Evolutionary conservation across 179 eudicot genomes (phyloP).

Genomic region (Gypsophila paniculata): DNA sequence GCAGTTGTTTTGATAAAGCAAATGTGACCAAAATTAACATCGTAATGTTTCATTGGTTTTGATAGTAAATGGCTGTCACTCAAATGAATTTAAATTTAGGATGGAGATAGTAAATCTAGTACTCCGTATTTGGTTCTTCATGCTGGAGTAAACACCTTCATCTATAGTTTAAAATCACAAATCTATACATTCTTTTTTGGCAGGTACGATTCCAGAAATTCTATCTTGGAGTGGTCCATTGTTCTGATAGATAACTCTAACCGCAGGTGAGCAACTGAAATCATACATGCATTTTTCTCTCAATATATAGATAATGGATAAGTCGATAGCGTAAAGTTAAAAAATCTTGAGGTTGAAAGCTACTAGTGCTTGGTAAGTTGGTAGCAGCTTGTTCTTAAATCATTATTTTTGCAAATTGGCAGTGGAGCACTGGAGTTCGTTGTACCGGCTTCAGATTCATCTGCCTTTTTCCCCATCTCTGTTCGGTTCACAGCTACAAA

Average conservation of each 20-base stretch:
- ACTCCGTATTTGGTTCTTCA: background rate
- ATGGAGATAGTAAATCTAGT: too few relatives aligned
- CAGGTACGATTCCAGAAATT: conserved; percentile 90
- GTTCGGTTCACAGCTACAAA: conserved; percentile 74
- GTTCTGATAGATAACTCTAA: conserved; percentile 88
- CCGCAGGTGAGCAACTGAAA: conserved; percentile 55
- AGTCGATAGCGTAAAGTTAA: background rate
- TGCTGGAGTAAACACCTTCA: conserved; percentile 4
- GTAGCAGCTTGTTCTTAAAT: conserved; percentile 6
- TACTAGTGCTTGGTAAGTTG: background rate
- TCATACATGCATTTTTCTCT: background rate
- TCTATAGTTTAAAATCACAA: background rate
- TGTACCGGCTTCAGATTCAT: conserved; percentile 81
- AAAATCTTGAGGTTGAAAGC: background rate
- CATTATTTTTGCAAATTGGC: conserved; percentile 23
- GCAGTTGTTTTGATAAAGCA: background rate
- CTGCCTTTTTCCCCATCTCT: conserved; percentile 86
- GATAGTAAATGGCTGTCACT: background rate
- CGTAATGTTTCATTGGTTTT: too few relatives aligned
- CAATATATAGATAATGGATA: background rate
- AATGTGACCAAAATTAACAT: background rate
- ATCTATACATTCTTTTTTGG: conserved; percentile 14
- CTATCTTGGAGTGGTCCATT: conserved; percentile 89
- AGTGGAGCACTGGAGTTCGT: conserved; percentile 93
- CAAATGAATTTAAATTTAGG: background rate